These are phyloP conservation scores for Pyrenula aspistea DNA, from an alignment of 495 filamentous ascomycete species.

Conservation along the genomic window DNA sequence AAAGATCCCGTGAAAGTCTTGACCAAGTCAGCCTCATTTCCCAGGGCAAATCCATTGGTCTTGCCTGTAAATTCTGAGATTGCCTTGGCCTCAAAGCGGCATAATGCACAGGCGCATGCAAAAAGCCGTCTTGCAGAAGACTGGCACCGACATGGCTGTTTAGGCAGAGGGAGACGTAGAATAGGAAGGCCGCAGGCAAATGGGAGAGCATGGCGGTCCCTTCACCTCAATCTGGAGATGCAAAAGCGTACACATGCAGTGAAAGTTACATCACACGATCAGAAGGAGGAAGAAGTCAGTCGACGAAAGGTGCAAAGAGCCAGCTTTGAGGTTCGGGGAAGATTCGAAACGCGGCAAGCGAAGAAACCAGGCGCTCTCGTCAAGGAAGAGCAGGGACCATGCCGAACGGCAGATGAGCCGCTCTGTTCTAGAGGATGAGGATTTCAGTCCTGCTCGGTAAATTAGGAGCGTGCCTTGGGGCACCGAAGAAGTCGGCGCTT, in stretches of 20 bases:
- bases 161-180: slow-evolving; percentile 1
- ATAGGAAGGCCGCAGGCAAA: neutral
- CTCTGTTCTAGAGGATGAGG: too few relatives aligned
- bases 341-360: neutral
- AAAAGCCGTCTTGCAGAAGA: slow-evolving; percentile 8
- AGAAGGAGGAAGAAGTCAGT: neutral
- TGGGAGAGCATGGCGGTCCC: neutral
- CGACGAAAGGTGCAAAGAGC: neutral
- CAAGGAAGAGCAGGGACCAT: neutral
- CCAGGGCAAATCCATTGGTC: slow-evolving; percentile 4
- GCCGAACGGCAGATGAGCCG: neutral
- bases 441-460: too few relatives aligned
- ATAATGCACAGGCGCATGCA: slow-evolving; percentile 8
- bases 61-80: slow-evolving; percentile 11
- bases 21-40: neutral
- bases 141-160: neutral
- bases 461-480: too few relatives aligned
- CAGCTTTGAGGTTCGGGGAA: neutral
- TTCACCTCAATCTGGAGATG: neutral
- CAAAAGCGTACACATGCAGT: neutral
- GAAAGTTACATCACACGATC: neutral
- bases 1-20: slow-evolving; percentile 3
- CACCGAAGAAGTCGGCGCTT: too few relatives aligned
- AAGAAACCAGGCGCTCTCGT: neutral
- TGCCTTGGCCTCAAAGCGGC: slow-evolving; percentile 7